Conservation (phyloP, 805 yeast genomes). For the Grigorovia transvaalensis region DNA sequence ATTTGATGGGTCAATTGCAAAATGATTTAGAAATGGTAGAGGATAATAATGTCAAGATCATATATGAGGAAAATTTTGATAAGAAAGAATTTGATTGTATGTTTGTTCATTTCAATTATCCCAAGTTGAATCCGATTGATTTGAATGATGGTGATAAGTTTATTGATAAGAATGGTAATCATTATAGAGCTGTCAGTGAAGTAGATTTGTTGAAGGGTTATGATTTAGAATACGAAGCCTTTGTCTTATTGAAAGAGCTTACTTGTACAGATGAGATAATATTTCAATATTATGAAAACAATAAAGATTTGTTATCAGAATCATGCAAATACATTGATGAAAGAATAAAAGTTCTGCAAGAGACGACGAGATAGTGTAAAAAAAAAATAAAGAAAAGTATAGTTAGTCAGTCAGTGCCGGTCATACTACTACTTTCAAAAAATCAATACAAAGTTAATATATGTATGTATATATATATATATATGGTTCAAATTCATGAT, state of each 20-base stretch:
- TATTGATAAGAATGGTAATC: conserved; percentile 8
- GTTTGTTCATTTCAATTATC: conserved; percentile 33
- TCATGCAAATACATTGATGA: conserved; percentile 20
- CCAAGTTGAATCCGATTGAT: conserved; percentile 31
- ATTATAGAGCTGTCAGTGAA: conserved; percentile 10
- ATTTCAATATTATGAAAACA: conserved; percentile 8
- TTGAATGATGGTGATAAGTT: conserved; percentile 14
- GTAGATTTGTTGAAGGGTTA: conserved; percentile 11
- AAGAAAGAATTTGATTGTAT: conserved; percentile 14
- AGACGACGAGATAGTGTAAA: conserved; percentile 8
- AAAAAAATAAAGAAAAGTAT: no score
- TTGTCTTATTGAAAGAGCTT: conserved; percentile 2
- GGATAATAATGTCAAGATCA: conserved; percentile 1
- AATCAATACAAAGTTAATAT: no score
- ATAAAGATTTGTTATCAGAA: conserved; percentile 5
- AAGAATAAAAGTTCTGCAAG: conserved; percentile 12
- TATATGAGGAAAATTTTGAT: neutral
- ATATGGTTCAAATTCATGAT: no score
- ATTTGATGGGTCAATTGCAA: neutral
- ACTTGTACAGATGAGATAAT: neutral
- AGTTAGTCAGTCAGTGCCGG: no score
- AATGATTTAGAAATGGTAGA: neutral
- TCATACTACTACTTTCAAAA: no score
- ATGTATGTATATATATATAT: no score
- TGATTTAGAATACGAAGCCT: conserved; percentile 18